Percentiles rank a stretch among this genome's conserved stretches.
These are phyloP conservation scores for Colletotrichum sp. DNA, from an alignment of 2,329 filamentous ascomycete species.

Conservation along the genomic window DNA sequence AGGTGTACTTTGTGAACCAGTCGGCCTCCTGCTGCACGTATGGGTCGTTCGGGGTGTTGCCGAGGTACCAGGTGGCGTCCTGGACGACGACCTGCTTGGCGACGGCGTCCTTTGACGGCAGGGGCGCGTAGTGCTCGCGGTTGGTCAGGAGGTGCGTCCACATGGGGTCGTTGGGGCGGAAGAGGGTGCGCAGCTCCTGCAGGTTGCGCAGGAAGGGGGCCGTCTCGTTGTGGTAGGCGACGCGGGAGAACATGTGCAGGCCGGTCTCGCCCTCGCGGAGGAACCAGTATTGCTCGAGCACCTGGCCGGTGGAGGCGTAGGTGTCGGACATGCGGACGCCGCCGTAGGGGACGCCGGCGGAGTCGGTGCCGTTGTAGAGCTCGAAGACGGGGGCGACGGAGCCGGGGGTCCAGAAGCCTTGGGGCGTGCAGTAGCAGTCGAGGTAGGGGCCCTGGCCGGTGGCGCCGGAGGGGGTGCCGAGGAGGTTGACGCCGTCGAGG, in stretches of 20 bases:
- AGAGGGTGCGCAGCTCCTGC: conserved; percentile 63
- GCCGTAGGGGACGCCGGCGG: conserved; percentile 52
- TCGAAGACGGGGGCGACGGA: conserved; percentile 51
- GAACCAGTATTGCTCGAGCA: conserved; percentile 68
- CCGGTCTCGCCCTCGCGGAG: conserved; percentile 65
- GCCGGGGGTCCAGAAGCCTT: conserved; percentile 61
- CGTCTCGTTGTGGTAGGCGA: conserved; percentile 60
- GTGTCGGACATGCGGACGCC: conserved; percentile 62
- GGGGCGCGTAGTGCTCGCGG: conserved; percentile 53
- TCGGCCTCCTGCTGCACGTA: conserved; percentile 59
- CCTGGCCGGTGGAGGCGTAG: conserved; percentile 59
- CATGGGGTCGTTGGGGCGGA: conserved; percentile 59
- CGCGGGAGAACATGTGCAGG: conserved; percentile 60
- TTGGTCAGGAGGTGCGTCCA: conserved; percentile 66
- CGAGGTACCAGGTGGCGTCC: conserved; percentile 66
- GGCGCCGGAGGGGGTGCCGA: conserved; percentile 47
- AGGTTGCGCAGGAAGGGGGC: conserved; percentile 59
- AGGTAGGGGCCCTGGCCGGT: conserved; percentile 59
- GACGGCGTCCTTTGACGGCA: conserved; percentile 50
- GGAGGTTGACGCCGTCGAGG: conserved; percentile 47
- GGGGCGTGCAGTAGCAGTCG: conserved; percentile 64
- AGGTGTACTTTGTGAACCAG: conserved; percentile 69
- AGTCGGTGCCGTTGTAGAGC: conserved; percentile 57
- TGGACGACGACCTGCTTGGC: conserved; percentile 54
- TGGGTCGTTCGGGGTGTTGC: conserved; percentile 53